A percentile compares a stretch with the other conserved stretches of the same genome.
phyloP scores from a whole-genome alignment of 139 green algal species.

The Chlorella sorokiniana region DNA sequence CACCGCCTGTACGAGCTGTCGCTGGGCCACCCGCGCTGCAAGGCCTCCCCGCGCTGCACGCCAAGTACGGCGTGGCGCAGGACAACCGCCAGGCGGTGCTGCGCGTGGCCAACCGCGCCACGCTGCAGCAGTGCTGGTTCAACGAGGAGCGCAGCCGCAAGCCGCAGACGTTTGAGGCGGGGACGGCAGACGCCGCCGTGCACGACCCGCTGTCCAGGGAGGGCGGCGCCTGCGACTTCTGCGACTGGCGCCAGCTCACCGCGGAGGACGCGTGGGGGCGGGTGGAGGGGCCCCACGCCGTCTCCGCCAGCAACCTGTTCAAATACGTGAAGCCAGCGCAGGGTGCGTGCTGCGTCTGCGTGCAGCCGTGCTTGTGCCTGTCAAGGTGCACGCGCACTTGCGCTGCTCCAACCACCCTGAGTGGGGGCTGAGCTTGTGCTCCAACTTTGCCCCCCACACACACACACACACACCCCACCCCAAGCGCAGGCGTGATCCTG shows the following conservation, averaged over 20 bases:
- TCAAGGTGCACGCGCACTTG: no score
- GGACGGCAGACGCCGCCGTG: neutral
- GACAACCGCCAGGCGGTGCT: constrained; percentile 74
- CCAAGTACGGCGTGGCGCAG: constrained; percentile 62
- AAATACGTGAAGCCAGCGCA: constrained; percentile 73
- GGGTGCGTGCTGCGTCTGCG: neutral
- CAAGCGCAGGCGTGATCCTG: constrained; percentile 77
- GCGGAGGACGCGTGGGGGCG: constrained; percentile 67
- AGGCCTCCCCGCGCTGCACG: constrained; percentile 29
- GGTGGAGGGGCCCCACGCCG: constrained; percentile 59
- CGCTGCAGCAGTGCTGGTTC: constrained; percentile 48
- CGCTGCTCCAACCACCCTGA: neutral
- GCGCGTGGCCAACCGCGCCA: constrained; percentile 60
- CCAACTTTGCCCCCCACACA: neutral
- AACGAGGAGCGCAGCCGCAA: constrained; percentile 72
- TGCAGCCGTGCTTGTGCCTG: no score
- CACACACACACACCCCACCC: neutral
- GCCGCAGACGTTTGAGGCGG: constrained; percentile 39
- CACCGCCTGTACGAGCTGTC: constrained; percentile 27
- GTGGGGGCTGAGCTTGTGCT: no score
- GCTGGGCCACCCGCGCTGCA: constrained; percentile 34
- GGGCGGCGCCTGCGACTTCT: constrained; percentile 75
- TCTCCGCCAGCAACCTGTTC: constrained; percentile 86
- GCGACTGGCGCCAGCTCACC: constrained; percentile 64
- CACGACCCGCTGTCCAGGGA: constrained; percentile 51